phyloP scores from a whole-genome alignment of 352 stramenopile species.

The Globisporangium apiculatum region DNA sequence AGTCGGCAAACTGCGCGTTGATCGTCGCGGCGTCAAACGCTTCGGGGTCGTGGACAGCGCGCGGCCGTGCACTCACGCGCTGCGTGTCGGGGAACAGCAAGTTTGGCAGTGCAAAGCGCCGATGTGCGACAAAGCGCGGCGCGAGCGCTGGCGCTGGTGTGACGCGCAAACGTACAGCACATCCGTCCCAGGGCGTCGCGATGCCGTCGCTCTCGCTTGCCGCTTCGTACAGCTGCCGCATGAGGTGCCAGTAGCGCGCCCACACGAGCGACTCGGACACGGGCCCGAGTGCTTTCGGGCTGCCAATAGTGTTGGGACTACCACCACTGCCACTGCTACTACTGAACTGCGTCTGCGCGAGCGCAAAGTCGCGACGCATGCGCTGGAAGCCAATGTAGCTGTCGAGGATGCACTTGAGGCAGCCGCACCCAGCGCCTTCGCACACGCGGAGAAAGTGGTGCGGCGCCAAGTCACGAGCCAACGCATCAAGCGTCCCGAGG shows the following conservation, averaged over 20 bases:
- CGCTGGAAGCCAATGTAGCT: slow-evolving; percentile 74
- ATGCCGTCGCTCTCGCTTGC: slow-evolving; percentile 57
- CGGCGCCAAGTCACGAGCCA: slow-evolving; percentile 36
- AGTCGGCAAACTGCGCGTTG: slow-evolving; percentile 30
- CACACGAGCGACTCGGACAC: slow-evolving; percentile 64
- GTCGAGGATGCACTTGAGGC: slow-evolving; percentile 77
- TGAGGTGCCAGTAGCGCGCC: slow-evolving; percentile 78
- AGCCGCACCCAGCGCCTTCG: slow-evolving; percentile 68
- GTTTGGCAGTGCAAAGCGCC: slow-evolving; percentile 49
- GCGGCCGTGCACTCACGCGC: slow-evolving; percentile 55
- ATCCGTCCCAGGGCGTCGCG: slow-evolving; percentile 44
- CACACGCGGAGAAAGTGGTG: slow-evolving; percentile 59
- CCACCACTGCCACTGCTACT: neutral
- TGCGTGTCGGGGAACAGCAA: slow-evolving; percentile 64
- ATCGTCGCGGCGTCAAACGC: slow-evolving; percentile 51
- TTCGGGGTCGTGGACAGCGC: slow-evolving; percentile 30
- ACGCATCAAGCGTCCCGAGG: slow-evolving; percentile 55
- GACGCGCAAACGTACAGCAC: slow-evolving; percentile 26
- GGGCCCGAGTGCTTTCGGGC: neutral
- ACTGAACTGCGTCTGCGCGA: slow-evolving; percentile 8
- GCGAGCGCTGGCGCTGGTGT: slow-evolving; percentile 26
- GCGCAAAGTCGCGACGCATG: slow-evolving; percentile 48
- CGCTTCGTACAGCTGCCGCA: slow-evolving; percentile 70
- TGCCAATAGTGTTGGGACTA: slow-evolving; percentile 13
- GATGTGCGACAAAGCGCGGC: slow-evolving; percentile 30